Conservation (phyloP, 1,139 yeast species). For the Magnusiomyces sp. region DNA sequence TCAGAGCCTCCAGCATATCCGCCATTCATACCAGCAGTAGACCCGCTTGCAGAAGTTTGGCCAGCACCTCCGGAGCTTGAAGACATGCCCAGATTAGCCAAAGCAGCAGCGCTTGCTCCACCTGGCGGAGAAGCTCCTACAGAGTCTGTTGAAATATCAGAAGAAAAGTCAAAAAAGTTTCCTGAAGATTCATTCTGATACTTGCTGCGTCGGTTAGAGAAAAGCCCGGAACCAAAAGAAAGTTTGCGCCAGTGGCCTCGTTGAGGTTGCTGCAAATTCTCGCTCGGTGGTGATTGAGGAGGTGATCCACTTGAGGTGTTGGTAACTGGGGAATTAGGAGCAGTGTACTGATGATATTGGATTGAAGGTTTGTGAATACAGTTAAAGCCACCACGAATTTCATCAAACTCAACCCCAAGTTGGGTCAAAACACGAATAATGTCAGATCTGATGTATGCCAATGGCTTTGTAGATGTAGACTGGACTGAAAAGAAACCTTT, state of each 20-base stretch:
- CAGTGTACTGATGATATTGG: neutral
- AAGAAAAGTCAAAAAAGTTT: conserved; percentile 19
- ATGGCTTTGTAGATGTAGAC: conserved; percentile 87
- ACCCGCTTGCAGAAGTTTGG: neutral
- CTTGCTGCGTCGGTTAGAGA: conserved; percentile 19
- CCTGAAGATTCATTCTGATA: conserved; percentile 23
- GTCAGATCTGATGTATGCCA: conserved; percentile 81
- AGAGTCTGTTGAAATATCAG: conserved; percentile 31
- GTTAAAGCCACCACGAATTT: conserved; percentile 89
- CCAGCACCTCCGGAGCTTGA: neutral
- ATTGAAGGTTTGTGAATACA: conserved; percentile 59
- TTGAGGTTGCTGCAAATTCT: neutral
- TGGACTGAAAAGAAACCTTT: conserved; percentile 95
- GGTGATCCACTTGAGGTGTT: neutral
- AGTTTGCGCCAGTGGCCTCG: conserved; percentile 30
- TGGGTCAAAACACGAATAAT: conserved; percentile 70
- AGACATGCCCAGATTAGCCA: no score
- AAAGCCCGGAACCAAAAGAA: conserved; percentile 29
- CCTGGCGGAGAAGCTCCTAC: conserved; percentile 13
- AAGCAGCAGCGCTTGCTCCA: no score
- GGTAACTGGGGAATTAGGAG: conserved; percentile 9
- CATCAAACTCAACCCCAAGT: conserved; percentile 74
- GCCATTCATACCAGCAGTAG: conserved; percentile 21
- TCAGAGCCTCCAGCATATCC: conserved; percentile 11
- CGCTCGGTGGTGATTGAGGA: neutral